These are phyloP conservation scores for Diplodia seriata DNA, from an alignment of 2,329 filamentous ascomycete species.

Conservation along the genomic window DNA sequence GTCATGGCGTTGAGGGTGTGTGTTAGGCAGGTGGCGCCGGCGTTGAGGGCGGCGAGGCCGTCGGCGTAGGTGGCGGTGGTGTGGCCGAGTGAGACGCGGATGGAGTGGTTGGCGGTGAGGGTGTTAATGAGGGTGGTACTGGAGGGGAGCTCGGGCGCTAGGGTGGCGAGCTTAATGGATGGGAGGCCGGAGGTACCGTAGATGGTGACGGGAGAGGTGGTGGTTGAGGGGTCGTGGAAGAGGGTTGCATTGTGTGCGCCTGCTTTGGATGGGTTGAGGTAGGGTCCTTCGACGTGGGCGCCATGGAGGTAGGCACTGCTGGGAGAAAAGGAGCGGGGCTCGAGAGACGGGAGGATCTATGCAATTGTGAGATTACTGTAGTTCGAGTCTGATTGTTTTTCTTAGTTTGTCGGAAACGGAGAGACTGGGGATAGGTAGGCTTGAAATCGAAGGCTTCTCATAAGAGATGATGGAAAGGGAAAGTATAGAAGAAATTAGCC, in stretches of 20 bases:
- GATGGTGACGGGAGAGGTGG: conserved; percentile 44
- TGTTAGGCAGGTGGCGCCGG: conserved; percentile 60
- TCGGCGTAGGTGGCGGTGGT: conserved; percentile 55
- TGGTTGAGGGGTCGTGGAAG: conserved; percentile 49
- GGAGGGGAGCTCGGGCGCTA: conserved; percentile 60
- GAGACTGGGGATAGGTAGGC: background rate
- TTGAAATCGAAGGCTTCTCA: background rate
- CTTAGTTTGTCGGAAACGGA: background rate
- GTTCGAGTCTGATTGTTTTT: background rate
- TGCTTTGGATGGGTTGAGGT: conserved; percentile 60
- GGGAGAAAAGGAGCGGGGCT: conserved; percentile 49
- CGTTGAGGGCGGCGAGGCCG: conserved; percentile 54
- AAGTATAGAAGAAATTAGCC: background rate
- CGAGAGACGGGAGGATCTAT: conserved; percentile 57
- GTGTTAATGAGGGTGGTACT: conserved; percentile 51
- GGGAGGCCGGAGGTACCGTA: conserved; percentile 56
- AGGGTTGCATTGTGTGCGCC: conserved; percentile 60
- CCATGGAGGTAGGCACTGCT: conserved; percentile 60
- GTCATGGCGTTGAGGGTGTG: conserved; percentile 65
- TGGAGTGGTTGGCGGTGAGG: conserved; percentile 49
- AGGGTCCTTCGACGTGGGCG: conserved; percentile 65
- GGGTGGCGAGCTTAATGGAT: conserved; percentile 58
- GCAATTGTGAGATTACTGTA: conserved; percentile 21
- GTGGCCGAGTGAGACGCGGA: conserved; percentile 59
- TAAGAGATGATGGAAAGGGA: background rate